Evolutionary conservation across 495 filamentous ascomycete genomes (phyloP).

Genomic region (Xylaria bambusicola): DNA sequence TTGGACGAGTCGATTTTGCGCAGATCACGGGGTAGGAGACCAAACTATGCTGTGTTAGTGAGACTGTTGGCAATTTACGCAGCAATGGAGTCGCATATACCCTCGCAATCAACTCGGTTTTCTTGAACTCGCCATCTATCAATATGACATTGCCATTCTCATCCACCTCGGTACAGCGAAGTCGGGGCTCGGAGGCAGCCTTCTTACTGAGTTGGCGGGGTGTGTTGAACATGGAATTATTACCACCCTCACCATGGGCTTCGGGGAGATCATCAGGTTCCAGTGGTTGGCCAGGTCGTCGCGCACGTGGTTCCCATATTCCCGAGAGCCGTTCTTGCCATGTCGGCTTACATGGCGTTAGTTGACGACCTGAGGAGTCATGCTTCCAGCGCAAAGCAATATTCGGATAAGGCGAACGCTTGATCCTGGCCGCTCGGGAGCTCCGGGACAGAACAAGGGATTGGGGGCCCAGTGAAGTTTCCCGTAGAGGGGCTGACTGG

Average conservation of each 20-base stretch:
- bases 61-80: not conserved
- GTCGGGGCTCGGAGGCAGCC: conserved; percentile 73
- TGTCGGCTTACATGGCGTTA: conserved; percentile 48
- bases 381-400: conserved; percentile 1
- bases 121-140: conserved; percentile 94
- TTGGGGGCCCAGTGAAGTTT: conserved; percentile 47
- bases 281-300: conserved; percentile 36
- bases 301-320: conserved; percentile 43
- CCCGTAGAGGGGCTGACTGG: conserved; percentile 38
- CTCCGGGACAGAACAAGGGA: conserved; percentile 39
- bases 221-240: conserved; percentile 55
- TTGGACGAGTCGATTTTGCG: conserved; percentile 98
- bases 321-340: conserved; percentile 62
- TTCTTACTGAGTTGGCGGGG: conserved; percentile 67
- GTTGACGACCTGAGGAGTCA: conserved; percentile 16
- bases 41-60: conserved; percentile 65
- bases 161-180: conserved; percentile 95
- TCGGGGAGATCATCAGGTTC: conserved; percentile 57
- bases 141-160: conserved; percentile 92
- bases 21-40: conserved; percentile 90
- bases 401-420: conserved; percentile 2
- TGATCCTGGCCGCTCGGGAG: not conserved
- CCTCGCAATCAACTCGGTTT: conserved; percentile 93
- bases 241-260: conserved; percentile 49
- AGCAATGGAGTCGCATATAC: conserved; percentile 49